Base-by-base conservation (phyloP, 306 rosid species). In the Rosa chinensis region DNA sequence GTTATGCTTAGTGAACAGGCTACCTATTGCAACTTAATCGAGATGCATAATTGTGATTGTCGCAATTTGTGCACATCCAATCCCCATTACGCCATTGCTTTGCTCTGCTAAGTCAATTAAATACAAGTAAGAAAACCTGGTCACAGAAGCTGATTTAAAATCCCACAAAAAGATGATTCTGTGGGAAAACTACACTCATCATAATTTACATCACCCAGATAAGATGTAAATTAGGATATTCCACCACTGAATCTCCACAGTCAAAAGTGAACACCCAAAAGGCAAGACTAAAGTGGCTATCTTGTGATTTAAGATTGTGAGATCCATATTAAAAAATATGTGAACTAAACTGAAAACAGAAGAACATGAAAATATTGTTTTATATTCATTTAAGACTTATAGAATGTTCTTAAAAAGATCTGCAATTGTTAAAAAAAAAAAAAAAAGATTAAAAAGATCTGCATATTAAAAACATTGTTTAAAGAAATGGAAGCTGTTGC, bases 11-110 rank as follows among this genome's bases (percentile, higher is more conserved):
- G 42, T 71, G 50, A 18, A 44, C 14, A 16, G 49, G 10, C 18
- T 53, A 95, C 99, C 97, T 91, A 89, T 91, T 95, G 86, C 98
- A 95, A 66, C 93, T 89, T 47, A 84, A 82, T 68, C 98, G 90
- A 77, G 99, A 95, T 45, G 99, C 98, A 86, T 95, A 95, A 82
- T 95, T 95, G 85, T 95, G 99, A 73, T 93, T 95, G 83, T 88
- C 89, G 90, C 98, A 95, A 83, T 89, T 92, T 78, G 94, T 77
- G 90, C 99, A 93, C 97, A 92, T 92, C 99, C 99, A 95, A 85
- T 95, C 99, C 55, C 99, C 98, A 59, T 85, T 87, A 59, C 94
- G 92, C 97, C 99, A 95, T 88, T 95, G 99, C 88, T 92, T 91
- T 67, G 97, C 99, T 72, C 99, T 95, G 91, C 74, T 28, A 75